Evolutionary conservation across 768 basidiomycete genomes (phyloP), one percentile per base, ranked within the genome.

Genomic region (Suillus luteus): DNA sequence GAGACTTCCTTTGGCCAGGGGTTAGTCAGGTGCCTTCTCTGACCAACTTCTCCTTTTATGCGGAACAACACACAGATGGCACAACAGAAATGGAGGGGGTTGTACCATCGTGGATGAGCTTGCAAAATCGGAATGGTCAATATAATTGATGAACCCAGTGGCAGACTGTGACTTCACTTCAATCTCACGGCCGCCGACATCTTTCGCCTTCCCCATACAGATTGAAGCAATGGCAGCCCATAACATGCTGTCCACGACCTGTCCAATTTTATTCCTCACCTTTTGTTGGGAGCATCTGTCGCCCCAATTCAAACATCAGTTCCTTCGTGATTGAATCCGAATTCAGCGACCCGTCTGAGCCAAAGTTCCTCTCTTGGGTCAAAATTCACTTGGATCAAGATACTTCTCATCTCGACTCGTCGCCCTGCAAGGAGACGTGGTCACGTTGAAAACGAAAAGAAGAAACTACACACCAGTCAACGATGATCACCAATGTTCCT

Each of bases 321-420:
- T 38, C 43, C 12, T 41, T 55, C 22, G 52, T 19, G 3, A 54
- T 33, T 11, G 52, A 54, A 33, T 19, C 31, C 12, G 52, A 19
- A 54, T 5, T 33, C 2, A 54, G 9, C 2, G 31, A 54, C 17
- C 72, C 67, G 1, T 71, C 68, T 0, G 59, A 60, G 11, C 66
- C 62, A 4, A 78, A 54, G 63, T 73, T 71, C 33, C 33, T 44
- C 79, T 69, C 49, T 76, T 76, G 12, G 77, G 78, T 12, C 63
- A 70, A 59, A 80, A 78, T 19, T 14, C 52, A 17, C 62, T 68
- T 31, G 31, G 31, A 31, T 31, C 31, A 31, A 31, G 31, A 31
- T 31, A 31, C 31, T 31, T 31, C 31, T 31, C 31, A 31, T 31
- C 31, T 4, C 31, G 31, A 31, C 31, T 31, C 31, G 74, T 74